These are phyloP conservation scores for Mimosa pudica DNA, from an alignment of 306 rosid species.

Conservation along the genomic window DNA sequence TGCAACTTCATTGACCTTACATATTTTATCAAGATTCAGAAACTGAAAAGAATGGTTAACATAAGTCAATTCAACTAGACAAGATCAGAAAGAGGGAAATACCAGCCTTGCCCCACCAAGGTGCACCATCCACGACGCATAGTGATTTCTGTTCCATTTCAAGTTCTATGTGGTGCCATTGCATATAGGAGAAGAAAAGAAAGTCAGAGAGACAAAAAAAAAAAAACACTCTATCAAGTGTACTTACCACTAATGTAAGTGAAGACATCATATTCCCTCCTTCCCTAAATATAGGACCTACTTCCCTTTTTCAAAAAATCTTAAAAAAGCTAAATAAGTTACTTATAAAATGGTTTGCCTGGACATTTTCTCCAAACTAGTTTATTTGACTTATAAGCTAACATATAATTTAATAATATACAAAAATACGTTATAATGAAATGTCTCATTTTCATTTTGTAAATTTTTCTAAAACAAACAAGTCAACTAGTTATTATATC, in stretches of 20 bases:
- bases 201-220: not conserved
- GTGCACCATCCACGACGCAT: slow-evolving; percentile 79
- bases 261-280: not conserved
- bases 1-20: slow-evolving; percentile 76
- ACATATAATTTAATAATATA: no score
- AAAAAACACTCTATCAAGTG: not conserved
- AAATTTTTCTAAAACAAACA: no score
- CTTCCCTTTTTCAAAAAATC: no score
- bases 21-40: slow-evolving; percentile 34
- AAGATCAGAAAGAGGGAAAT: slow-evolving; percentile 34
- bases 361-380: no score
- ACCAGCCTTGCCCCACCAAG: slow-evolving; percentile 90
- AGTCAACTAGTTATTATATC: no score
- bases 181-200: not conserved
- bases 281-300: no score
- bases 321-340: no score
- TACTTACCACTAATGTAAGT: slow-evolving; percentile 16
- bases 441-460: no score
- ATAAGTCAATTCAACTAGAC: slow-evolving; percentile 1
- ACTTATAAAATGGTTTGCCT: no score
- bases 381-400: no score
- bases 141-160: slow-evolving; percentile 78
- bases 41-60: slow-evolving; percentile 19
- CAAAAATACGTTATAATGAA: no score
- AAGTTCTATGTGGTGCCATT: slow-evolving; percentile 61